Percentiles rank a stretch among this genome's conserved stretches.
Evolutionary conservation across 2,329 filamentous ascomycete species (phyloP).

Genomic region (Fusarium sterilihyphosum): DNA sequence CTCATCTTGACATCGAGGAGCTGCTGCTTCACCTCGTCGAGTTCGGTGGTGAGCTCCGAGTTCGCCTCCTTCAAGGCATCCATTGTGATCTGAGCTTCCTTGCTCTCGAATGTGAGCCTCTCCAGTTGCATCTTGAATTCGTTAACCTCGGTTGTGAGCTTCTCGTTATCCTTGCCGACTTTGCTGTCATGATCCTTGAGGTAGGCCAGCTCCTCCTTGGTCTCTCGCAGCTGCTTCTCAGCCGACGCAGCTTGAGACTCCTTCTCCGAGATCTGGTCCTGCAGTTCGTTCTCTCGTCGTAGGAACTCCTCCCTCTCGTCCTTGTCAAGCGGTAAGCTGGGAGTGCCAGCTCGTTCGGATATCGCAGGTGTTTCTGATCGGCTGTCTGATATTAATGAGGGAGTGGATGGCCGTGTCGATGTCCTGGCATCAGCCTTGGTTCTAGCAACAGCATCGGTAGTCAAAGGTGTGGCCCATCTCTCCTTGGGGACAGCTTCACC

Average conservation of each 20-base stretch:
- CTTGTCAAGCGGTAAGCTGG: slow-evolving; percentile 88
- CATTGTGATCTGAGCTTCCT: slow-evolving; percentile 97
- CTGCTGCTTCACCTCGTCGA: slow-evolving; percentile 96
- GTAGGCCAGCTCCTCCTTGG: slow-evolving; percentile 84
- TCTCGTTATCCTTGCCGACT: slow-evolving; percentile 90
- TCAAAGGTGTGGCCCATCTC: slow-evolving; percentile 78
- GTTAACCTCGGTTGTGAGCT: slow-evolving; percentile 84
- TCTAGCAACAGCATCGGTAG: slow-evolving; percentile 55
- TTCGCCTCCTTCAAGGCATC: slow-evolving; percentile 97
- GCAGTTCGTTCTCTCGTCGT: slow-evolving; percentile 93
- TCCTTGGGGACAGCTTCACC: slow-evolving; percentile 92
- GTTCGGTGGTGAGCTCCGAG: slow-evolving; percentile 85
- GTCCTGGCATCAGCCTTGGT: slow-evolving; percentile 55
- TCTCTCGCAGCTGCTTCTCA: slow-evolving; percentile 83
- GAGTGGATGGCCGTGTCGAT: slow-evolving; percentile 63
- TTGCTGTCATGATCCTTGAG: slow-evolving; percentile 88
- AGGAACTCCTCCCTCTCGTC: slow-evolving; percentile 97
- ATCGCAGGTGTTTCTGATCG: slow-evolving; percentile 71
- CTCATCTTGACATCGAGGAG: slow-evolving; percentile 96
- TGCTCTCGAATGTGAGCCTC: slow-evolving; percentile 93
- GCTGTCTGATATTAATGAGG: slow-evolving; percentile 63
- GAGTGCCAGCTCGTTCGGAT: slow-evolving; percentile 86
- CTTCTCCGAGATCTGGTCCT: slow-evolving; percentile 94
- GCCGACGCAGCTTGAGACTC: slow-evolving; percentile 82
- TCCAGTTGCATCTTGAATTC: slow-evolving; percentile 97